Percentiles rank a stretch among this genome's conserved stretches.
Evolutionary conservation across 176 grass and related monocot species (phyloP).

Genomic region (Oryza brachyantha): DNA sequence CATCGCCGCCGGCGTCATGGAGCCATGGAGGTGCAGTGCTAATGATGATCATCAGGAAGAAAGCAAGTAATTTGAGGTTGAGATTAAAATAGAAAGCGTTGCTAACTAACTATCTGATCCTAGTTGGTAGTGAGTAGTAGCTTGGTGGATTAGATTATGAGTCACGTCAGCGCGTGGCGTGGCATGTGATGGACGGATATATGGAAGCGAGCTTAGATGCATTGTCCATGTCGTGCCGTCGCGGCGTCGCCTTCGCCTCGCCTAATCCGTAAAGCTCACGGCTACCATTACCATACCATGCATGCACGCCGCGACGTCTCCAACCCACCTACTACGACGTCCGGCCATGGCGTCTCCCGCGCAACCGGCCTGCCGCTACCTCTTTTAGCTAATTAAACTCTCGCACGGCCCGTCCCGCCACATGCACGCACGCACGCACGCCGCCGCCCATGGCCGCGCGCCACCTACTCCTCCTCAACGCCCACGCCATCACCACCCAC

Average conservation of each 20-base stretch:
- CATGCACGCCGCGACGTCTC: slow-evolving; percentile 24
- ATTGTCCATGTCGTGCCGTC: slow-evolving; percentile 42
- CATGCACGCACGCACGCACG: slow-evolving; percentile 12
- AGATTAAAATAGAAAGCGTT: too few relatives aligned
- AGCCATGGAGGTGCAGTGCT: too few relatives aligned
- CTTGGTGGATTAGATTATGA: neutral
- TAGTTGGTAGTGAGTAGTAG: too few relatives aligned
- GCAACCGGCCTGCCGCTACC: neutral
- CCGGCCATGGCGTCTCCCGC: neutral
- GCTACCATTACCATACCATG: slow-evolving; percentile 20
- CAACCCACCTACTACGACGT: slow-evolving; percentile 13
- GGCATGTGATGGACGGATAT: neutral
- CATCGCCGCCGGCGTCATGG: too few relatives aligned
- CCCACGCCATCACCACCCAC: neutral
- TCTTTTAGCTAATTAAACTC: neutral
- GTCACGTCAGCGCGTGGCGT: neutral
- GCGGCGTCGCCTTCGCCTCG: slow-evolving; percentile 37
- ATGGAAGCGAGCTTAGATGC: neutral
- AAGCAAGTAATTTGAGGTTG: too few relatives aligned
- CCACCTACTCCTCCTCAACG: slow-evolving; percentile 10
- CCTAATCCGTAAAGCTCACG: slow-evolving; percentile 40
- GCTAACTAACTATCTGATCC: too few relatives aligned
- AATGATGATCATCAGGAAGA: too few relatives aligned
- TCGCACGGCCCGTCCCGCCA: too few relatives aligned
- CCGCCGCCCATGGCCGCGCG: slow-evolving; percentile 17